Evolutionary conservation across 306 rosid genomes (phyloP).

Genomic region (Parietaria judaica): DNA sequence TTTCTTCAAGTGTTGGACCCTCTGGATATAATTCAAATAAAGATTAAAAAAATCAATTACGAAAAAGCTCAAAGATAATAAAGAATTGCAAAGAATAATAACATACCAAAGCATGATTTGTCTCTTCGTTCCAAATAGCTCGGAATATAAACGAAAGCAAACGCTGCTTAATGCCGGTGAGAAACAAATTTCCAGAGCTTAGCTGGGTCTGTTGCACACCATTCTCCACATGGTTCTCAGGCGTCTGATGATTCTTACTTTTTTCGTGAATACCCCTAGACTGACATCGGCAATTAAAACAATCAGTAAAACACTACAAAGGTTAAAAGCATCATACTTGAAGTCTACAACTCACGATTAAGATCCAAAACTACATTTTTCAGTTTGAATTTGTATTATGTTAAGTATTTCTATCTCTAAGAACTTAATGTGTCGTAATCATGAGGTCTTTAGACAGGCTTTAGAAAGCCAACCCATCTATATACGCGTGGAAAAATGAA

Average conservation of each 20-base stretch:
- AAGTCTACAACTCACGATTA: no score
- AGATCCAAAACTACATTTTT: no score
- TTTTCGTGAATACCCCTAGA: constrained; percentile 34
- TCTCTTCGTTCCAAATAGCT: constrained; percentile 84
- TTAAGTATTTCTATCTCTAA: no score
- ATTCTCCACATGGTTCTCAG: constrained; percentile 47
- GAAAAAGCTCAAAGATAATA: constrained; percentile 9
- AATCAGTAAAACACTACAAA: constrained; percentile 10
- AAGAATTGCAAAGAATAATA: constrained; percentile 21
- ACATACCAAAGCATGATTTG: constrained; percentile 68
- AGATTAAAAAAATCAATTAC: constrained; percentile 14
- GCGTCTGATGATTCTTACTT: constrained; percentile 35
- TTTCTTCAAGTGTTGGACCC: constrained; percentile 74
- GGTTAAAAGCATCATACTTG: neutral
- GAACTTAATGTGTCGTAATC: no score
- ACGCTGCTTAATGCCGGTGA: constrained; percentile 87
- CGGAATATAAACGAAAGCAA: constrained; percentile 86
- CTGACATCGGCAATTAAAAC: constrained; percentile 41
- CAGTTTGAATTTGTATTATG: no score
- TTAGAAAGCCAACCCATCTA: no score
- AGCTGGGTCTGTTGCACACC: constrained; percentile 40
- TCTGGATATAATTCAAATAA: constrained; percentile 38
- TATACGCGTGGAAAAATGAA: no score
- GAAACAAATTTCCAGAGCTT: constrained; percentile 40
- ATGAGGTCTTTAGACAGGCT: no score